Base-by-base conservation (phyloP, 2,329 filamentous ascomycete species). In the Botrytis sinoallii region DNA sequence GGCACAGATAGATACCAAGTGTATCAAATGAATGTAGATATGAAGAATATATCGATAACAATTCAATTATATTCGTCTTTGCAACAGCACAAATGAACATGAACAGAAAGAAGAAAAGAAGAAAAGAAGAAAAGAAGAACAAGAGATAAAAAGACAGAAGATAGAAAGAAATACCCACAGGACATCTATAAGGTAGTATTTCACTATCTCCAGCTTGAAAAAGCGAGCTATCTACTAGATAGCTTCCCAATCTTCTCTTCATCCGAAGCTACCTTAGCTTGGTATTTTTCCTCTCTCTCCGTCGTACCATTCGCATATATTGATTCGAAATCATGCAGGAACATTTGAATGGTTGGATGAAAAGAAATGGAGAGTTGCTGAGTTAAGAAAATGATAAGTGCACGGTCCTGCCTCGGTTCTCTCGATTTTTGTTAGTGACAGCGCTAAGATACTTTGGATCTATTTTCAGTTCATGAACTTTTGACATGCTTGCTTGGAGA, bases 321-420 rank as follows among this genome's bases (percentile, higher is more conserved):
- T 63, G 60, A 40, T 40, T 63, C 60, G 35, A 63, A 63, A 63
- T n/a, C 35, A 40, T 63, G 22, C 35, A 40, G 59, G 35, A 25
- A 38, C 22, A 18, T n/a, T 40, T n/a, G 60, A 63, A 63, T 63
- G 60, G 60, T 63, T 63, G 60, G 60, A 63, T 40, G 59, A n/a
- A 61, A 61, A 61, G 59, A 52, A 52, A 52, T 52, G 48, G 48
- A 52, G 4, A 52, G 12, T 14, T 52, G 4, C 44, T 48, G 44
- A n/a, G 48, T 52, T n/a, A 25, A 52, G 48, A 40, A 63, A n/a
- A 63, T 40, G 60, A 16, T 40, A 63, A 59, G 52, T 22, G 55
- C 59, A 40, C 22, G 32, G 38, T 52, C 52, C n/a, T 63, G 35
- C 14, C 22, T 38, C 22, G 60, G 38, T 38, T 40, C 38, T 40